Evolutionary conservation across 768 basidiomycete species (phyloP).

Genomic region (Hericium alpestre): DNA sequence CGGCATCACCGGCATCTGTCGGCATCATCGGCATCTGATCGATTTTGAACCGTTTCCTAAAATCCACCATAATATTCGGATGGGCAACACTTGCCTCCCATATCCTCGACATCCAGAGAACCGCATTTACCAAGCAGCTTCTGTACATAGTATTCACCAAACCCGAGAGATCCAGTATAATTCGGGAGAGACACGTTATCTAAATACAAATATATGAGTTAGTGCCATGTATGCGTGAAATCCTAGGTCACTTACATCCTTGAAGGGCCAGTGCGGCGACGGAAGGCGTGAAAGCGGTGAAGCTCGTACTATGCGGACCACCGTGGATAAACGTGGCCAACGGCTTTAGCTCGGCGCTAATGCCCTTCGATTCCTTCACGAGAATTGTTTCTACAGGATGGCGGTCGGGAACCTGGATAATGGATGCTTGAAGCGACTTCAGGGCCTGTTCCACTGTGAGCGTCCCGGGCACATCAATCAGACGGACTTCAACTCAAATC

Average conservation of each 20-base stretch:
- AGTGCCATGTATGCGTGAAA: not conserved
- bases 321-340: conserved; percentile 20
- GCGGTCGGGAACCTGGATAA: conserved; percentile 8
- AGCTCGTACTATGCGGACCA: conserved; percentile 19
- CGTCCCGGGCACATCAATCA: not conserved
- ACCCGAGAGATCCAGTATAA: conserved; percentile 26
- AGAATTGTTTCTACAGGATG: conserved; percentile 12
- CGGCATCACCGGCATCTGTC: too few species aligned
- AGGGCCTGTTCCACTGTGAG: conserved; percentile 8
- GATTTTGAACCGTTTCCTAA: too few species aligned
- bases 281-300: conserved; percentile 13
- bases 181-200: conserved; percentile 20
- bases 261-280: conserved; percentile 11
- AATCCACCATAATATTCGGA: too few species aligned
- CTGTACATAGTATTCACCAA: conserved; percentile 20
- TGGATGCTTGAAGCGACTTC: conserved; percentile 1
- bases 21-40: too few species aligned
- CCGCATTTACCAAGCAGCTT: conserved; percentile 21
- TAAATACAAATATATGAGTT: not conserved
- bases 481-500: not conserved
- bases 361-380: conserved; percentile 4
- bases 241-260: conserved; percentile 15
- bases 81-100: too few species aligned
- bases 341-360: not conserved
- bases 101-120: conserved; percentile 23